Conservation (phyloP, 1,284 basidiomycete genomes). For the Puccinia triticina region DNA sequence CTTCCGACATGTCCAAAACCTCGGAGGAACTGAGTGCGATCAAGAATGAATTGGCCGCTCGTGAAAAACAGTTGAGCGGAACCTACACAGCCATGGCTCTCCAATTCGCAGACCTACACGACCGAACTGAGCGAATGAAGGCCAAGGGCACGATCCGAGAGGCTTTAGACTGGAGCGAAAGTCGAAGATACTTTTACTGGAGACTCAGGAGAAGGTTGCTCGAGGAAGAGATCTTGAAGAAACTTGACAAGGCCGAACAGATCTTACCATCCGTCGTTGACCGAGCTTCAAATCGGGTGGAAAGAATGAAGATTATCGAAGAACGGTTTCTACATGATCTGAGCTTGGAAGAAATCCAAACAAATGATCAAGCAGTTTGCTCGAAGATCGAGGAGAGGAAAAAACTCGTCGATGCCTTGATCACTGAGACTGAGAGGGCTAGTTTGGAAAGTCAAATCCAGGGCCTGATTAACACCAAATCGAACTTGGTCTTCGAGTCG, state of each 20-base stretch:
- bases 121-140: constrained; percentile 89
- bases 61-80: constrained; percentile 82
- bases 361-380: constrained; percentile 17
- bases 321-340: constrained; percentile 27
- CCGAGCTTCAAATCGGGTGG: constrained; percentile 16
- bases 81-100: constrained; percentile 92
- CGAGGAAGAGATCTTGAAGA: constrained; percentile 54
- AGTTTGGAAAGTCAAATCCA: constrained; percentile 11
- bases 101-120: constrained; percentile 94
- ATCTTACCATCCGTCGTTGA: background rate
- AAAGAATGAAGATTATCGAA: constrained; percentile 37
- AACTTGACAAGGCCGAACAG: constrained; percentile 10
- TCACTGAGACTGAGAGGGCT: constrained; percentile 14
- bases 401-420: constrained; percentile 8
- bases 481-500: constrained; percentile 25
- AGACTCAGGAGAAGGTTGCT: constrained; percentile 70
- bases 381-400: constrained; percentile 32
- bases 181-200: constrained; percentile 92
- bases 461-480: constrained; percentile 17
- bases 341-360: constrained; percentile 25
- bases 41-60: constrained; percentile 68
- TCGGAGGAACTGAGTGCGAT: constrained; percentile 67
- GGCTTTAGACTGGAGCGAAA: constrained; percentile 64
- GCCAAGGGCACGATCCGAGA: constrained; percentile 86
- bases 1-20: constrained; percentile 72